Evolutionary conservation across 768 basidiomycete species (phyloP).

Genomic region (Kwoniella sp.): DNA sequence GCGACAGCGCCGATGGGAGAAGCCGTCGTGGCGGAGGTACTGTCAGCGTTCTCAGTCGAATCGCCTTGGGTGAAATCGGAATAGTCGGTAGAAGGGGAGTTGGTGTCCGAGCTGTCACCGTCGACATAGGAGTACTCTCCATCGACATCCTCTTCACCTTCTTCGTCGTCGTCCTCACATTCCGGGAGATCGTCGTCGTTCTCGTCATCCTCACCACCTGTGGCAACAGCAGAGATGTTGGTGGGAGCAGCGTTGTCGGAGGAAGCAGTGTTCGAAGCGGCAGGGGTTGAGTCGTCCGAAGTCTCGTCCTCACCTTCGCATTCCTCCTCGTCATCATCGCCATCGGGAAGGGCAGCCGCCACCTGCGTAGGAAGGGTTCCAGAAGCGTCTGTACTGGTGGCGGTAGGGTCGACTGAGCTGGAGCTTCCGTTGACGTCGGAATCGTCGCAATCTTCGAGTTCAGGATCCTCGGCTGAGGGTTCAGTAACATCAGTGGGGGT

Average conservation of each 20-base stretch:
- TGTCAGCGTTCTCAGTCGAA: neutral
- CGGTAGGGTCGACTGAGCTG: constrained; percentile 58
- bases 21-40: constrained; percentile 5
- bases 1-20: constrained; percentile 15
- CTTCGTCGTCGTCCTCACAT: constrained; percentile 14
- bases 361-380: neutral
- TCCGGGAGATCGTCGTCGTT: constrained; percentile 25
- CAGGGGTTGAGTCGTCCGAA: constrained; percentile 8
- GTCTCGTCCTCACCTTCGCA: constrained; percentile 16
- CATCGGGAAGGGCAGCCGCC: neutral
- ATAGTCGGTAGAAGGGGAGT: neutral
- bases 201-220: constrained; percentile 23
- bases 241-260: neutral
- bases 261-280: neutral
- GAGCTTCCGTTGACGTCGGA: constrained; percentile 2
- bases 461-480: neutral
- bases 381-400: neutral
- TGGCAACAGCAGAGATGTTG: neutral
- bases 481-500: neutral
- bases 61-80: neutral
- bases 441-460: constrained; percentile 11
- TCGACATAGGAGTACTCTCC: neutral
- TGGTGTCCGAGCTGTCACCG: constrained; percentile 1
- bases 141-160: constrained; percentile 5
- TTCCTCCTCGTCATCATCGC: constrained; percentile 13